These are phyloP conservation scores for Phanerochaete carnosa DNA, from an alignment of 768 basidiomycete genomes.

Conservation along the genomic window DNA sequence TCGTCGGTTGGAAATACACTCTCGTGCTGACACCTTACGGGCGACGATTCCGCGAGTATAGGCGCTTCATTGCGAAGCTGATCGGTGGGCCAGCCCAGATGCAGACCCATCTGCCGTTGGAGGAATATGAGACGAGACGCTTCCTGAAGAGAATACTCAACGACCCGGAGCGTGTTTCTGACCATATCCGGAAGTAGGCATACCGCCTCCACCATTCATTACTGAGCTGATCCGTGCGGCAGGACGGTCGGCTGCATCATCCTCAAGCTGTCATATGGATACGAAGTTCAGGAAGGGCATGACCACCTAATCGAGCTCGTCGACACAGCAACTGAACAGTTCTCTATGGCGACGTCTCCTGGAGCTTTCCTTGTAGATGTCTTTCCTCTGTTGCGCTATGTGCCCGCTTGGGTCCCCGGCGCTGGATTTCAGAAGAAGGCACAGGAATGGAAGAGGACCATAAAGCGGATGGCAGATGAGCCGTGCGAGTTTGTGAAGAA, in stretches of 20 bases:
- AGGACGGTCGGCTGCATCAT: conserved; percentile 23
- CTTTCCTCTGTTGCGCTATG: conserved; percentile 13
- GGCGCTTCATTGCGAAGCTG: conserved; percentile 18
- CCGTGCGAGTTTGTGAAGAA: conserved; percentile 29
- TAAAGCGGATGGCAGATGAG: conserved; percentile 16
- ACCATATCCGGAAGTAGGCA: conserved; percentile 30
- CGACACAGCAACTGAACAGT: conserved; percentile 20
- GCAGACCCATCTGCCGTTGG: conserved; percentile 23
- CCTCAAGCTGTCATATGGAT: conserved; percentile 14
- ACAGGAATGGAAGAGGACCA: neutral
- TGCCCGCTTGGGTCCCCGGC: conserved; percentile 25
- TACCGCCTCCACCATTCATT: neutral
- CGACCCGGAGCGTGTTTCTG: conserved; percentile 19
- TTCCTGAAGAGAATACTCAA: conserved; percentile 29
- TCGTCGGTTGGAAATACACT: conserved; percentile 22
- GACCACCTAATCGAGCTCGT: conserved; percentile 32
- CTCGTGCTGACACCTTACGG: conserved; percentile 22
- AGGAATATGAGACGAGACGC: conserved; percentile 27
- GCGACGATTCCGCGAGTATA: conserved; percentile 22
- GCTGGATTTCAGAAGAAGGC: conserved; percentile 17
- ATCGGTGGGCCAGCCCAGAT: conserved; percentile 5
- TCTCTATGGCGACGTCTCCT: conserved; percentile 17
- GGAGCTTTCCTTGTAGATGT: conserved; percentile 21
- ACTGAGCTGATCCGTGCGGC: neutral
- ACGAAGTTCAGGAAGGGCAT: conserved; percentile 10